phyloP scores from a whole-genome alignment of 2,329 filamentous ascomycete species.

The Onygena corvina region DNA sequence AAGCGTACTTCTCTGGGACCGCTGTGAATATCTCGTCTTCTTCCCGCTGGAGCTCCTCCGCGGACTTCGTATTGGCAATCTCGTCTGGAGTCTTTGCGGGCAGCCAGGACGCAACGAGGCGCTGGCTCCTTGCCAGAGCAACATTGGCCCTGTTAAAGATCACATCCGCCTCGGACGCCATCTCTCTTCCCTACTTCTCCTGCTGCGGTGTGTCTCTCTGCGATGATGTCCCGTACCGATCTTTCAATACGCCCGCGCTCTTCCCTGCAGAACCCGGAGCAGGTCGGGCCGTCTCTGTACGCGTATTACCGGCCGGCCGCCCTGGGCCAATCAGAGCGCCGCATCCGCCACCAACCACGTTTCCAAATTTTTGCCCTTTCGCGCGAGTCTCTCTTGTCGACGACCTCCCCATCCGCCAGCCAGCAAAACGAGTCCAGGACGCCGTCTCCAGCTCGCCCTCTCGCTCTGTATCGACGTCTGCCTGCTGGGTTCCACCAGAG shows the following conservation, averaged over 20 bases:
- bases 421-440: neutral
- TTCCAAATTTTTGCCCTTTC: neutral
- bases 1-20: constrained; percentile 42
- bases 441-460: neutral
- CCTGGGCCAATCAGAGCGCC: neutral
- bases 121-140: constrained; percentile 42
- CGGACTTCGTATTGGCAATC: constrained; percentile 28
- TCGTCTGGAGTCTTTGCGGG: constrained; percentile 36
- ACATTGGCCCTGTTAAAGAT: constrained; percentile 45
- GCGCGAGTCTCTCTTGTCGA: too few relatives aligned
- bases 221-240: neutral
- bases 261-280: neutral
- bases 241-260: neutral
- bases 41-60: constrained; percentile 38
- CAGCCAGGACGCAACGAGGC: constrained; percentile 46
- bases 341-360: neutral
- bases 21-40: constrained; percentile 44
- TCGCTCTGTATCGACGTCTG: neutral
- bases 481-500: neutral
- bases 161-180: constrained; percentile 39
- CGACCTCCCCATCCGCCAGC: neutral
- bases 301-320: neutral
- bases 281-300: constrained; percentile 1
- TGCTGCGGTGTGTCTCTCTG: neutral
- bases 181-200: neutral